Conservation (phyloP, 805 yeast genomes). For the Hagleromyces aurorensis region DNA sequence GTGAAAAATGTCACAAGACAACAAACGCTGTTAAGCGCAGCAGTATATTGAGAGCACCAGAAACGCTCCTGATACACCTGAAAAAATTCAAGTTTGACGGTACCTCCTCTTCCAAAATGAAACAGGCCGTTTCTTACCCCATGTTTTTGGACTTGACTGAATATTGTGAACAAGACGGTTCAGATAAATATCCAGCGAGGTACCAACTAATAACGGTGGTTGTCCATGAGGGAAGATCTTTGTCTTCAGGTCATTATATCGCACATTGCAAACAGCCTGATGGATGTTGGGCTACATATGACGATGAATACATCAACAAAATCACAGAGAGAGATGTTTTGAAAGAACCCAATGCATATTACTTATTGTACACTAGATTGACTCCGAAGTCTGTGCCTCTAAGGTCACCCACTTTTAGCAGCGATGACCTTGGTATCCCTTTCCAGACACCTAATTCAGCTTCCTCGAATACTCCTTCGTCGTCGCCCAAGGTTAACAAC, state of each 20-base stretch:
- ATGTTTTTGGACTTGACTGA: slow-evolving; percentile 64
- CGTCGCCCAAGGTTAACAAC: slow-evolving; percentile 10
- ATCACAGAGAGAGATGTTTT: slow-evolving; percentile 67
- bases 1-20: slow-evolving; percentile 75
- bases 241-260: slow-evolving; percentile 87
- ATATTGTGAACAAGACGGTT: slow-evolving; percentile 38
- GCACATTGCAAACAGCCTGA: slow-evolving; percentile 90
- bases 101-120: slow-evolving; percentile 70
- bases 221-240: slow-evolving; percentile 90
- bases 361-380: slow-evolving; percentile 72
- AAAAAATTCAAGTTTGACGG: slow-evolving; percentile 89
- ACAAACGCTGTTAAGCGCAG: slow-evolving; percentile 74
- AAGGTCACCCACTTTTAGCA: slow-evolving; percentile 5
- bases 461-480: slow-evolving; percentile 8
- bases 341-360: slow-evolving; percentile 84
- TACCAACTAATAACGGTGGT: slow-evolving; percentile 79
- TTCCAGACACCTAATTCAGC: slow-evolving; percentile 6
- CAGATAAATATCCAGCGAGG: slow-evolving; percentile 34
- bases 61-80: slow-evolving; percentile 76
- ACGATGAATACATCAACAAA: slow-evolving; percentile 79
- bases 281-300: slow-evolving; percentile 88
- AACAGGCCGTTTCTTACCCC: slow-evolving; percentile 78
- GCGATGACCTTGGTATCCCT: slow-evolving; percentile 15
- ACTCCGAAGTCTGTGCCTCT: slow-evolving; percentile 43
- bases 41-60: slow-evolving; percentile 76